Evolutionary conservation across 2,329 filamentous ascomycete genomes (phyloP).

Genomic region (Catunica adiposa): DNA sequence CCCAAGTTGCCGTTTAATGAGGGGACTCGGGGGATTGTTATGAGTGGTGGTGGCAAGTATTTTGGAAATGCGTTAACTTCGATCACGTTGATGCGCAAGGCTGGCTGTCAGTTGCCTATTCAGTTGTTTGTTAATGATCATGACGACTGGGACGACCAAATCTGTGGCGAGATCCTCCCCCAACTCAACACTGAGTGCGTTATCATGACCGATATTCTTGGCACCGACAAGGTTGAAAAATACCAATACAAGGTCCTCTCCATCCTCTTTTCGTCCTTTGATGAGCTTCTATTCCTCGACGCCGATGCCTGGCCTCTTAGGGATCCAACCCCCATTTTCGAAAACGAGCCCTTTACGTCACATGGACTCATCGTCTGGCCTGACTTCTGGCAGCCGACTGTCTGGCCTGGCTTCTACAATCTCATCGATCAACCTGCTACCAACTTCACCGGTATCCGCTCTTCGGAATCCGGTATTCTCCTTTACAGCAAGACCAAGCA

Average conservation of each 20-base stretch:
- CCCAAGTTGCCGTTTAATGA: slow-evolving; percentile 20
- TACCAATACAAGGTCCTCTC: slow-evolving; percentile 42
- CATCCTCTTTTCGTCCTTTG: slow-evolving; percentile 41
- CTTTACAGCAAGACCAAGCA: slow-evolving; percentile 32
- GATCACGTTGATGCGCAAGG: slow-evolving; percentile 34
- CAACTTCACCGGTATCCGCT: slow-evolving; percentile 20
- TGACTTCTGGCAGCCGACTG: slow-evolving; percentile 32
- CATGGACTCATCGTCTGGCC: slow-evolving; percentile 41
- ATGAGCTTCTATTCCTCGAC: slow-evolving; percentile 42
- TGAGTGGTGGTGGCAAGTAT: slow-evolving; percentile 30
- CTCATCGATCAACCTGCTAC: slow-evolving; percentile 24
- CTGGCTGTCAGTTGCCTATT: slow-evolving; percentile 33
- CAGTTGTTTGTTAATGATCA: slow-evolving; percentile 23
- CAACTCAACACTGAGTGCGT: slow-evolving; percentile 21
- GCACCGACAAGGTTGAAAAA: slow-evolving; percentile 20
- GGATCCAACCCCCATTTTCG: slow-evolving; percentile 27
- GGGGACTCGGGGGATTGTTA: slow-evolving; percentile 31
- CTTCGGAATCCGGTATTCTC: slow-evolving; percentile 33
- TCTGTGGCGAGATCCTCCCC: slow-evolving; percentile 21
- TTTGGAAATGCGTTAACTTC: slow-evolving; percentile 33
- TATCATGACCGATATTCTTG: slow-evolving; percentile 20
- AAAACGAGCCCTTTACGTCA: slow-evolving; percentile 33
- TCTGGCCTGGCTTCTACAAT: slow-evolving; percentile 28
- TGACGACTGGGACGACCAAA: slow-evolving; percentile 19
- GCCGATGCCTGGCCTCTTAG: slow-evolving; percentile 35